Conservation (phyloP, 2,329 filamentous ascomycete genomes). For the Blastomyces parvus region DNA sequence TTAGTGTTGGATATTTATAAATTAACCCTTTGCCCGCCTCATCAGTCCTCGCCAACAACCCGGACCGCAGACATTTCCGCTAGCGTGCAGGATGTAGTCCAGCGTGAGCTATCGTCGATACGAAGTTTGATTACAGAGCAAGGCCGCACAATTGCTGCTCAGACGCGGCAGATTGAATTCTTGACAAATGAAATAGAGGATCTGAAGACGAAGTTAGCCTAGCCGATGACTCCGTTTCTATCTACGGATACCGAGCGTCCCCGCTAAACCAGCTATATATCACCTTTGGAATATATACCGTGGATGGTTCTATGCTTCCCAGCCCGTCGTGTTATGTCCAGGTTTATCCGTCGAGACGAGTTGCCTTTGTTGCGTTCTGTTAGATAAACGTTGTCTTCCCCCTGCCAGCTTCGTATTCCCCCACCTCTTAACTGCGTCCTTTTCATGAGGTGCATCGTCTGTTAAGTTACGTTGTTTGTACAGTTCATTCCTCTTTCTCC, state of each 20-base stretch:
- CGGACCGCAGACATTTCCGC: conserved; percentile 14
- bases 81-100: conserved; percentile 44
- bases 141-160: conserved; percentile 64
- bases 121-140: conserved; percentile 68
- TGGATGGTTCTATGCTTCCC: not conserved
- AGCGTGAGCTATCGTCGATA: conserved; percentile 63
- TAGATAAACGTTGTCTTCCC: not conserved
- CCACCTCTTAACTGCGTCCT: not conserved
- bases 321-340: not conserved
- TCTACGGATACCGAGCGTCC: not conserved
- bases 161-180: conserved; percentile 63
- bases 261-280: not conserved
- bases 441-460: not conserved
- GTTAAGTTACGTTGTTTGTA: not conserved
- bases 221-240: not conserved
- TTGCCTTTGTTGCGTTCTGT: not conserved
- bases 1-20: not conserved
- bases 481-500: not conserved
- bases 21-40: not conserved
- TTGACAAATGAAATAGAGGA: conserved; percentile 66
- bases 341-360: not conserved
- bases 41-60: not conserved
- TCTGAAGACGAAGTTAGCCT: conserved; percentile 56
- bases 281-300: not conserved
- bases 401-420: not conserved